Evolutionary conservation across 1,139 yeast species (phyloP), one percentile per base, ranked within the genome.

Genomic region (Candida sp.): DNA sequence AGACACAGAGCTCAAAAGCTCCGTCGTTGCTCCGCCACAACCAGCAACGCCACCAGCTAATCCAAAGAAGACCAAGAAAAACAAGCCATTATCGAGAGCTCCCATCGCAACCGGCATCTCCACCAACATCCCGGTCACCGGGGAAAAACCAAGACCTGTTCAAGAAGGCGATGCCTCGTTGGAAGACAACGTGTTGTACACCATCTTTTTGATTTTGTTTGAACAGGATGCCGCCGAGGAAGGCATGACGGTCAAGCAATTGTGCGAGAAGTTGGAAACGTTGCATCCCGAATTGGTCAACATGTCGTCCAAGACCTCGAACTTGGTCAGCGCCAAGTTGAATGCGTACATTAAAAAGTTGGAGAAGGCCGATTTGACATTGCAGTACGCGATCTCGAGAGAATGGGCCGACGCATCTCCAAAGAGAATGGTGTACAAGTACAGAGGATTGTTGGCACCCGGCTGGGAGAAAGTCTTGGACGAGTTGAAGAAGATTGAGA

Each of bases 351-450:
- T 88, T 44, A 89, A 89, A 64, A 79, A 92, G 60, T 90, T 88
- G 32, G 96, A 89, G 67, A 85, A 82, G 77, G 94, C 94, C 57
- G 96, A 88, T 64, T 77, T 84, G 55, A 80, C 83, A 46, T 75
- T 89, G 62, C 81, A 80, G 53, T 88, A 88, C 65, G 90, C 94
- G 26, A 72, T 89, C 48, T 85, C 91, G 3, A 80, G 96, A 69
- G 94, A 88, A 66, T 89, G 96, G 96, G 93, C 94, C 3, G 93
- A 87, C 66, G 90, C 93, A 12, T 85, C 90, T 4, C 96, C 96
- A 44, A 86, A 89, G 62, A 79, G 96, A 73, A 89, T 89, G 96
- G 91, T 89, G 35, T 89, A 89, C 62, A 92, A 88, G 46, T 89
- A 88, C 68, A 83, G 94, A 62, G 96, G 96, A 34, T 72, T 87